phyloP scores from a whole-genome alignment of 768 basidiomycete species.

The Mycena latifolia region DNA sequence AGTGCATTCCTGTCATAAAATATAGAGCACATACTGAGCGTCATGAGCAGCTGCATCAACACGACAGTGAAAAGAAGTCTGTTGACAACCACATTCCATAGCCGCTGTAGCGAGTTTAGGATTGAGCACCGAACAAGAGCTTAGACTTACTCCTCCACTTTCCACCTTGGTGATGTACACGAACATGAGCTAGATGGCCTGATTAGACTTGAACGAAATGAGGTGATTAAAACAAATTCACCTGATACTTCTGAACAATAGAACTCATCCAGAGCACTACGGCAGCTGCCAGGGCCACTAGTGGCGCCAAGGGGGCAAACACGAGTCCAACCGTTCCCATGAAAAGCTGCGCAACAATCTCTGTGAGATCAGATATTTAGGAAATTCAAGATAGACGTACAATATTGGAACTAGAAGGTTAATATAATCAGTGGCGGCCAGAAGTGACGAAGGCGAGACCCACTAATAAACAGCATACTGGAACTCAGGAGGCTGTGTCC shows the following conservation, averaged over 20 bases:
- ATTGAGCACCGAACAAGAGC: too few species aligned
- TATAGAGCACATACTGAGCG: slow-evolving; percentile 75
- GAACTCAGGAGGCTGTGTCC: slow-evolving; percentile 92
- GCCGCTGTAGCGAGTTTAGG: slow-evolving; percentile 62
- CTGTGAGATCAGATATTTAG: neutral
- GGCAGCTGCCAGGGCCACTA: slow-evolving; percentile 86
- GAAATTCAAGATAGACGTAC: slow-evolving; percentile 50
- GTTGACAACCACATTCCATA: slow-evolving; percentile 96
- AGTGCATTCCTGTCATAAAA: neutral
- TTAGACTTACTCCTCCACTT: slow-evolving; percentile 85
- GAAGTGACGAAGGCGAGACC: slow-evolving; percentile 43
- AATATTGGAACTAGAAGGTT: slow-evolving; percentile 62
- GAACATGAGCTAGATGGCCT: slow-evolving; percentile 81
- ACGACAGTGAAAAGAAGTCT: slow-evolving; percentile 82
- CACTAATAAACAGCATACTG: slow-evolving; percentile 89
- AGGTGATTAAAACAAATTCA: neutral
- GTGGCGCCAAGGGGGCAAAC: slow-evolving; percentile 94
- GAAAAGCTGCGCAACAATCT: slow-evolving; percentile 65
- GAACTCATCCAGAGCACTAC: slow-evolving; percentile 90
- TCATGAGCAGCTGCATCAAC: slow-evolving; percentile 90
- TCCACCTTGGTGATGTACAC: slow-evolving; percentile 91
- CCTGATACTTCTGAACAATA: slow-evolving; percentile 91
- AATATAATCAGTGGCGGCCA: slow-evolving; percentile 32
- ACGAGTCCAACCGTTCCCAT: slow-evolving; percentile 95
- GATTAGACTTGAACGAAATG: neutral